These are phyloP conservation scores for Takakia lepidozioides DNA, from an alignment of 225 moss, liverwort and hornwort species.

Conservation along the genomic window DNA sequence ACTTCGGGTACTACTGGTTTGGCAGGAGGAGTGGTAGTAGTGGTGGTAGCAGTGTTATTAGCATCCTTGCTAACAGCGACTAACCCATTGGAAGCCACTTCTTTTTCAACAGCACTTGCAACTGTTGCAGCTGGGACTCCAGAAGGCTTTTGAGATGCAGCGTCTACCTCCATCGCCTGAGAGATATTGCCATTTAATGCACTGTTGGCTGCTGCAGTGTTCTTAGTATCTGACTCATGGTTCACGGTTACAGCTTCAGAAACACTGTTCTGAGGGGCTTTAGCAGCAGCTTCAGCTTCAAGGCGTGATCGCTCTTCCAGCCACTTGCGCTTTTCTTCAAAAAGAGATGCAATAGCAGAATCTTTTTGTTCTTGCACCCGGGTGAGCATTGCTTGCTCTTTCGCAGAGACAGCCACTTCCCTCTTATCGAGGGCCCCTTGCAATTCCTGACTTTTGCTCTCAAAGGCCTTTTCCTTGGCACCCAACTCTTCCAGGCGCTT, in stretches of 20 bases:
- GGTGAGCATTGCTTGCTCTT: conserved; percentile 96
- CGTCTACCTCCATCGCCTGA: conserved; percentile 94
- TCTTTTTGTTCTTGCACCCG: conserved; percentile 99
- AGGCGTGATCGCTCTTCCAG: conserved; percentile 89
- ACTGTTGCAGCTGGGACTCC: conserved; percentile 18
- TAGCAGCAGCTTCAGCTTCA: conserved; percentile 79
- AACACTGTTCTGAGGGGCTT: conserved; percentile 47
- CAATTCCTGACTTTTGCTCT: conserved; percentile 65
- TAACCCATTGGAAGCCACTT: conserved; percentile 74
- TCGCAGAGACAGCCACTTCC: conserved; percentile 77
- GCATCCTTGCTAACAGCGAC: conserved; percentile 75
- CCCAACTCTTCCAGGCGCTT: conserved; percentile 84
- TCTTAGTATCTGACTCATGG: conserved; percentile 49
- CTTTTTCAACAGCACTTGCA: conserved; percentile 54
- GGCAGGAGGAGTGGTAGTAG: conserved; percentile 43
- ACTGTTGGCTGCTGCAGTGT: conserved; percentile 42
- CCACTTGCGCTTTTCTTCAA: conserved; percentile 99
- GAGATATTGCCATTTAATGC: conserved; percentile 43
- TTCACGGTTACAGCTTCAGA: conserved; percentile 33
- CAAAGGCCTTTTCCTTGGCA: conserved; percentile 81
- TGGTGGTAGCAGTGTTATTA: conserved; percentile 4
- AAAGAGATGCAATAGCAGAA: conserved; percentile 91
- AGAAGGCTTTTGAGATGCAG: conserved; percentile 50
- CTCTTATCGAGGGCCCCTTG: conserved; percentile 66
- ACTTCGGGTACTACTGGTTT: conserved; percentile 86